phyloP scores from a whole-genome alignment of 768 basidiomycete species.

The Naganishia vaughanmartiniae region DNA sequence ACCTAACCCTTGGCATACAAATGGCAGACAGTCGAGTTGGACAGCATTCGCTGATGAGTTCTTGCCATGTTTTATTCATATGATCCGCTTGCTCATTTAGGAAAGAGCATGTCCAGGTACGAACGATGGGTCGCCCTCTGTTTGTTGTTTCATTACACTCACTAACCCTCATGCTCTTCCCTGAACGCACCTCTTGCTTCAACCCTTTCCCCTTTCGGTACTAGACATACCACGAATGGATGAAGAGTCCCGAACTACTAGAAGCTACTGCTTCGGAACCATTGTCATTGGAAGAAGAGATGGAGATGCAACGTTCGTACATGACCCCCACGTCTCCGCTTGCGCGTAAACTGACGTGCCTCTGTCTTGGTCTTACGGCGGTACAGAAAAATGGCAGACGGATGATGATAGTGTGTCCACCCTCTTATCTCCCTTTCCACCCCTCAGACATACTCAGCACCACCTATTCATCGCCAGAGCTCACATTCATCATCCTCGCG shows the following conservation, averaged over 20 bases:
- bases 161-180: conserved; percentile 7
- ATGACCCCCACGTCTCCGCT: neutral
- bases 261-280: conserved; percentile 81
- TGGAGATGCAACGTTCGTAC: conserved; percentile 77
- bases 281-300: conserved; percentile 73
- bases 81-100: conserved; percentile 41
- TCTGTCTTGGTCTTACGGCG: neutral
- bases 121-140: conserved; percentile 1
- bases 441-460: neutral
- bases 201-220: no score
- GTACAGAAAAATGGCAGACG: conserved; percentile 73
- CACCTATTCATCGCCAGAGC: conserved; percentile 55
- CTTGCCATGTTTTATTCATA: neutral
- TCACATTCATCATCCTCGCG: conserved; percentile 84
- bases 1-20: no score
- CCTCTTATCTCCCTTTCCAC: conserved; percentile 4
- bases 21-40: neutral
- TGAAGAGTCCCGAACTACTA: conserved; percentile 70
- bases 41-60: neutral
- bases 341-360: conserved; percentile 1
- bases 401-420: conserved; percentile 71
- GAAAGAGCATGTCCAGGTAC: conserved; percentile 57
- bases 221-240: conserved; percentile 85
- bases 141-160: neutral
- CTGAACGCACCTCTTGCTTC: no score